Evolutionary conservation across 2,329 filamentous ascomycete genomes (phyloP), one percentile per base, ranked within the genome.

Genomic region (Beauveria rudraprayagi): DNA sequence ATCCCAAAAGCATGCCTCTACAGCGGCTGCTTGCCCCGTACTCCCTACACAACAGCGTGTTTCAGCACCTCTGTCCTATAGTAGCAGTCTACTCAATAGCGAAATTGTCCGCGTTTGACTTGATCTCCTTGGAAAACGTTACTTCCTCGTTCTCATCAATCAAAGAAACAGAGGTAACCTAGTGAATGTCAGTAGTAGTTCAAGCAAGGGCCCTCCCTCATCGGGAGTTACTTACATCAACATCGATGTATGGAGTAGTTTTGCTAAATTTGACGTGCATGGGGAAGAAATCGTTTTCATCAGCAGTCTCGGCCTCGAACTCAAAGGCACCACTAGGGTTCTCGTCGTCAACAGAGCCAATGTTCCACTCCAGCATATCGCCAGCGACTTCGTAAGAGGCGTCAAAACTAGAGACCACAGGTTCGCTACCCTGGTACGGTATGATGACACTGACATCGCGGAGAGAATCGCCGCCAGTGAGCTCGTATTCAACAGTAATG

Each of bases 251-350:
- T 30, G 94, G 93, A 62, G 83, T 85, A 47, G 85, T 83, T 82
- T 96, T 97, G 65, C 85, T 87, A 76, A 99, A 99, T 60, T 87
- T 84, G 63, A 97, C 87, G 59, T 84, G 88, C 92, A 99, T 97
- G 1, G 94, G 94, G 86, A 99, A 99, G 79, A 97, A 97, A 68
- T 97, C 92, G 61, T 91, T 88, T 72, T 97, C 94, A 66, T 92
- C 90, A 60, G 86, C 84, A 11, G 90, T 90, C 72, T 90, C 86
- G 1, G 92, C 91, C 75, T 97, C 94, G 67, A 99, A 97, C 73
- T 99, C 94, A 70, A 99, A 97, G 52, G 90, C 88, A 19, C 94
- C 94, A 46, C 81, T 92, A 19, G 87, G 77, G 72, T 94, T 96
- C 62, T 88, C 87, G 56, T 91, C 87, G 69, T 92, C 89, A 46